A percentile compares a stretch with the other conserved stretches of the same genome.
Evolutionary conservation across 768 basidiomycete genomes (phyloP).

Genomic region (Naganishia friedmannii): DNA sequence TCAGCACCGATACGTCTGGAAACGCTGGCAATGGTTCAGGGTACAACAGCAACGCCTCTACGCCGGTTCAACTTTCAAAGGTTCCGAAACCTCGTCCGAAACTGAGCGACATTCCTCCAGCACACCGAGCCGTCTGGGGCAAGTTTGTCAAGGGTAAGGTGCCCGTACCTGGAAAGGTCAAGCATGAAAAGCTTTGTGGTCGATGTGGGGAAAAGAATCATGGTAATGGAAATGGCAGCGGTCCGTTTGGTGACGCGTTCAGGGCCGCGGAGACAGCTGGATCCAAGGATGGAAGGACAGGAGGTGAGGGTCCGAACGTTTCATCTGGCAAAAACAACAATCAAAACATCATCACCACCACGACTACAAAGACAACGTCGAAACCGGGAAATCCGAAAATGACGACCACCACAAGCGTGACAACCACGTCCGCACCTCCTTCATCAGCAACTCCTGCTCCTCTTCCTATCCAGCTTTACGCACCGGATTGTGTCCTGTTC

Average conservation of each 20-base stretch:
- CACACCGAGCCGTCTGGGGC: conserved; percentile 18
- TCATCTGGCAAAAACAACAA: background rate
- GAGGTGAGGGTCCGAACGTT: background rate
- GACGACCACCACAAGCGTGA: conserved; percentile 21
- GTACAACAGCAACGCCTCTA: background rate
- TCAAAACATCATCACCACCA: conserved; percentile 8
- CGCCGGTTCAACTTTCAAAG: background rate
- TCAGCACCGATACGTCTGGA: background rate
- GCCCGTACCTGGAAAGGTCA: conserved; percentile 13
- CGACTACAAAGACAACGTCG: conserved; percentile 7
- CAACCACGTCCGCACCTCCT: conserved; percentile 12
- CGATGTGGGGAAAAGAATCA: conserved; percentile 17
- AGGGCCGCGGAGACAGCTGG: background rate
- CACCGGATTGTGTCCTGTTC: conserved; percentile 18
- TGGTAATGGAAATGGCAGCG: conserved; percentile 5
- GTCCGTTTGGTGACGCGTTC: conserved; percentile 20
- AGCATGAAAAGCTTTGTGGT: conserved; percentile 17
- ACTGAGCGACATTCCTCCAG: conserved; percentile 20
- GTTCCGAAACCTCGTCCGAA: conserved; percentile 22
- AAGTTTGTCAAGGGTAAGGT: conserved; percentile 22
- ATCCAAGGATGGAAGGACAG: conserved; percentile 1
- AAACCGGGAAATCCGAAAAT: conserved; percentile 4
- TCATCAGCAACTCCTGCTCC: conserved; percentile 12
- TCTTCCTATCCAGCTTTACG: conserved; percentile 17
- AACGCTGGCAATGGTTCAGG: background rate